Evolutionary conservation across 73 alveolate genomes (phyloP), one percentile per base, ranked within the genome.

Genomic region (Paramecium primaurelia): DNA sequence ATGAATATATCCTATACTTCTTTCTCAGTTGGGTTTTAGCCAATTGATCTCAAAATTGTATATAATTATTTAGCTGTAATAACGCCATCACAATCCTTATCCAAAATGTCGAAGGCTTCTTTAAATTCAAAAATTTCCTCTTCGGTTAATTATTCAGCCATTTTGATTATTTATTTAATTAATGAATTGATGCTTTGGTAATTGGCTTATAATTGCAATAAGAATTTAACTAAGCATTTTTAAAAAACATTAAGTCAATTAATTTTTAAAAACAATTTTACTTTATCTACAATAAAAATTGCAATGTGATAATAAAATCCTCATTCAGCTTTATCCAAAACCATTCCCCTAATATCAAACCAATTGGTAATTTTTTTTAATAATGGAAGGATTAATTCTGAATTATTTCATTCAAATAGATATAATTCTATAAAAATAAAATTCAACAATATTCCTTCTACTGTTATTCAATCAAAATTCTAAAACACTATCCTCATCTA

Each of bases 101-200:
- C 99, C 92, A 97, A 97, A 8, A 97, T 90, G 71, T 97, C 92
- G 92, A 97, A 97, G 18, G 98, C 99, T 86, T 97, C 99, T 73
- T 92, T 97, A 20, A 97, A 86, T 77, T 97, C 99, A 44, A 95
- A 98, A 25, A 93, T 93, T 93, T 97, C 94, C n/a, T 96, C 98
- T 77, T 95, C 96, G 3, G 98, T 93, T 26, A 96, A 58, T 86
- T 73, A 49, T 20, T 59, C 64, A 30, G 73, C 93, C 69, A 59
- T 86, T 86, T 54, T 1, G 20, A 34, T 54, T 51, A 64, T 64
- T 25, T 64, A 64, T 64, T 64, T 64, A 64, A 64, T 64, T 64
- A 28, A 32, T 64, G 84, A 64, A 12, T 64, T 64, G 28, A 32
- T 9, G 12, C 47, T 25, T 26, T 28, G 42, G 28, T 64, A 34